Base-by-base conservation (phyloP, 2,329 filamentous ascomycete genomes). In the Verticillium zaregamsianum region DNA sequence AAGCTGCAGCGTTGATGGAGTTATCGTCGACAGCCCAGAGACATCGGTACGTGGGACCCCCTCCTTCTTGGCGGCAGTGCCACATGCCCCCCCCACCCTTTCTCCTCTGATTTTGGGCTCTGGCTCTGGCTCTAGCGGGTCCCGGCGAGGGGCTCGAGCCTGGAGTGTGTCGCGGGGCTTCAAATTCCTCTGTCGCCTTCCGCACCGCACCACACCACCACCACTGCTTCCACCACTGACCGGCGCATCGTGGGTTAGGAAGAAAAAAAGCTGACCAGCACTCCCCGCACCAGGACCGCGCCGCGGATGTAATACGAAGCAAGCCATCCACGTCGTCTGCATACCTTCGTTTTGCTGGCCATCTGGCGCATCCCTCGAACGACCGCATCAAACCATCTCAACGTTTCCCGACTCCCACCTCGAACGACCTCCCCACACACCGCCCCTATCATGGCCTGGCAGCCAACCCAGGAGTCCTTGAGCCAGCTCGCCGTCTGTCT, bases 401-500 rank as follows among this genome's bases (percentile, higher is more conserved):
- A 57, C 17, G 20, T 37, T 35, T 23, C 32, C 61, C 59, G 59
- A 63, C 45, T 61, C 33, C 59, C 28, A 32, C 32, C 45, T 62
- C 58, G 60, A 58, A 60, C 55, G 61, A 60, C 59, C 61, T 33
- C 57, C 62, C 60, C 57, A 35, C 37, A 39, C 37, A 49, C 66
- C 61, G 59, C 60, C 52, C 59, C 66, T 61, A 61, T 49, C 71
- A 97, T 97, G 93, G 86, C 89, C 77, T 99, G 95, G 95, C 91
- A 96, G 81, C 95, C 95, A 65, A 83, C 91, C 72, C 86, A 90
- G 71, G 91, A 93, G 82, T 92, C 90, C 75, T 83, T 99, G 82
- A 86, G 85, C 82, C 93, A 97, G 84, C 87, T 99, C 67, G 90
- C 92, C 68, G 86, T 89, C 72, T 97, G 89, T 78, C 86, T 99